These are phyloP conservation scores for Chimonanthus praecox DNA, from an alignment of 164 flowering plant genomes.

Conservation along the genomic window DNA sequence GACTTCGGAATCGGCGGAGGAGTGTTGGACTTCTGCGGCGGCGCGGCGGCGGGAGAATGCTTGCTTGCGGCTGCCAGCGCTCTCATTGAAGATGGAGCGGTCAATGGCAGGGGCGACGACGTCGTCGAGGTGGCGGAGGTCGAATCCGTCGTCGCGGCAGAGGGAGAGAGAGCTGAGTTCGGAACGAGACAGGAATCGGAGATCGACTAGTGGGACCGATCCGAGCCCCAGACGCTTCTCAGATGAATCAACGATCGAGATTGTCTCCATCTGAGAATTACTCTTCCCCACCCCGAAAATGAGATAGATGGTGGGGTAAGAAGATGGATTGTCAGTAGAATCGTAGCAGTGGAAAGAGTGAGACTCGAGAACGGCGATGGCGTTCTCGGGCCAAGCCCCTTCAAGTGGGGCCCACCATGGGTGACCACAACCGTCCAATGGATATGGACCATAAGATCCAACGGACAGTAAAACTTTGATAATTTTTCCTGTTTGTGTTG, in stretches of 20 bases:
- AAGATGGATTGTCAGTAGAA: too few relatives aligned
- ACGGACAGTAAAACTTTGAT: too few relatives aligned
- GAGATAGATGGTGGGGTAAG: too few relatives aligned
- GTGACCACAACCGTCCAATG: too few relatives aligned
- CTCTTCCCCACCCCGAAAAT: too few relatives aligned
- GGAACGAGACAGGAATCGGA: constrained; percentile 64
- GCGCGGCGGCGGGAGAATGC: constrained; percentile 85
- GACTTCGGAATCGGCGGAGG: constrained; percentile 24
- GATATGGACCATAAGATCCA: too few relatives aligned
- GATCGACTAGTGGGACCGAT: constrained; percentile 61
- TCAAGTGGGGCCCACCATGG: too few relatives aligned
- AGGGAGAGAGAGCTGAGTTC: constrained; percentile 67
- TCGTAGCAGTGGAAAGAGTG: too few relatives aligned
- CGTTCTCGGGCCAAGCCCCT: too few relatives aligned
- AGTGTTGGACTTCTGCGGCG: constrained; percentile 28
- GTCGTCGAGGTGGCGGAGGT: constrained; percentile 33
- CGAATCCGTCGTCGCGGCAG: constrained; percentile 35
- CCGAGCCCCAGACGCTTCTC: constrained; percentile 23
- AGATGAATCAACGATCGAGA: constrained; percentile 29
- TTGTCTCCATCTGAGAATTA: constrained; percentile 1
- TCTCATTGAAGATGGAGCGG: constrained; percentile 79
- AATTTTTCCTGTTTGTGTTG: too few relatives aligned
- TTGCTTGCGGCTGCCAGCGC: constrained; percentile 87
- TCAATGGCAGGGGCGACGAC: constrained; percentile 68
- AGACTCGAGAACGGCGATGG: too few relatives aligned